These are phyloP conservation scores for Acanthochlamys bracteata DNA, from an alignment of 106 monocot species.

Conservation along the genomic window DNA sequence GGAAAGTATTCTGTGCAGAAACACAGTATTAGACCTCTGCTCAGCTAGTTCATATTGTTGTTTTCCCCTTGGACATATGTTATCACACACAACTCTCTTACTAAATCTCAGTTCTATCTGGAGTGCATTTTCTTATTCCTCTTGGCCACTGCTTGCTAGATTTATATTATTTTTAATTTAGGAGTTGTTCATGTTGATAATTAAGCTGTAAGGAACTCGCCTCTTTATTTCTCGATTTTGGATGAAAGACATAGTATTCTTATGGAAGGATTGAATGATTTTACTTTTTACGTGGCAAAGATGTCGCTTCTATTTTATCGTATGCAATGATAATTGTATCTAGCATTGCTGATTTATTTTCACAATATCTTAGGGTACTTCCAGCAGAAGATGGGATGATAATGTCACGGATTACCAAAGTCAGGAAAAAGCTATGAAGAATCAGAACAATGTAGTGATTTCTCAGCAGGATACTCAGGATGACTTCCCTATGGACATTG, in stretches of 20 bases:
- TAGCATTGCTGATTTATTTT: not conserved
- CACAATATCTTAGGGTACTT: constrained; percentile 22
- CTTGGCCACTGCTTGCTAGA: not conserved
- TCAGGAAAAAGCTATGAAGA: constrained; percentile 17
- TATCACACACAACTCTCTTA: no score
- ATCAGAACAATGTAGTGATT: constrained; percentile 5
- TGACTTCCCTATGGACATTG: constrained; percentile 89
- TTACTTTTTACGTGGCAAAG: not conserved
- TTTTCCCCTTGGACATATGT: no score
- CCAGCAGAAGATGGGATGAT: not conserved
- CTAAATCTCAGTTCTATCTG: no score
- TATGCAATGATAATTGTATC: not conserved
- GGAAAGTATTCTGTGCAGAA: no score
- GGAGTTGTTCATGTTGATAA: not conserved
- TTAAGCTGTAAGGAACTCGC: no score
- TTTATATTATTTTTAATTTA: not conserved
- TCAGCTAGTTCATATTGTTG: no score
- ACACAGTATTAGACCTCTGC: no score
- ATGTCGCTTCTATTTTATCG: not conserved
- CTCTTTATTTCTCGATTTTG: no score
- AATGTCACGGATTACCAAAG: not conserved
- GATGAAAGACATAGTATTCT: not conserved
- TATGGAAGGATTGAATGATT: not conserved
- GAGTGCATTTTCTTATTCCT: no score
- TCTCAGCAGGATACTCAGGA: constrained; percentile 24